Conservation (phyloP, 768 basidiomycete genomes). For the Termitomyces sp. region DNA sequence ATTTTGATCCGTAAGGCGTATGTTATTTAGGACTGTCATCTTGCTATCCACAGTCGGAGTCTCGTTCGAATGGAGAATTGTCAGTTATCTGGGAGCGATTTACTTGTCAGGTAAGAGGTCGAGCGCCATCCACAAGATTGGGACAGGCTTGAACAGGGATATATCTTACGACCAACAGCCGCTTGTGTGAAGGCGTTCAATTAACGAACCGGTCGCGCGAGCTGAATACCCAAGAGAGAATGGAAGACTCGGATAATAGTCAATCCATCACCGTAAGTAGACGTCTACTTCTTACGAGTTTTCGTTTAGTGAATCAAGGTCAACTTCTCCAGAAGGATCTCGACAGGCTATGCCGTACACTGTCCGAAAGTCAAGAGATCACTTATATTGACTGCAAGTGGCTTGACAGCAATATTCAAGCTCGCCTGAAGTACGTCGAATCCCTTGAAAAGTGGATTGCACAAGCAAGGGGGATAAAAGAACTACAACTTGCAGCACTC, state of each 20-base stretch:
- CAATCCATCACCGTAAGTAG: constrained; percentile 2
- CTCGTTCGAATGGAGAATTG: background rate
- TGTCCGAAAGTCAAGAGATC: background rate
- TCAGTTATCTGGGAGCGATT: background rate
- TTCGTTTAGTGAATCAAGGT: background rate
- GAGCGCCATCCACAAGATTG: background rate
- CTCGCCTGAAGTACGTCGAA: background rate
- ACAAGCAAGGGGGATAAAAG: background rate
- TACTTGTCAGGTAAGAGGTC: background rate
- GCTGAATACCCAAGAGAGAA: background rate
- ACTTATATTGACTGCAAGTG: background rate
- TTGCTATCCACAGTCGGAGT: background rate
- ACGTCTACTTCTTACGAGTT: background rate
- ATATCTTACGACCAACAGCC: background rate
- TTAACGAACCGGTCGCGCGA: background rate
- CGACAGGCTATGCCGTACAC: background rate
- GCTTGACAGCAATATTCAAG: background rate
- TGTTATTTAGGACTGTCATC: background rate
- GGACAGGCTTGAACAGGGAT: background rate
- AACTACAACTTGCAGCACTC: background rate
- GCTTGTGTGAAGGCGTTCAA: constrained; percentile 6
- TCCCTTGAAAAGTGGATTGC: background rate
- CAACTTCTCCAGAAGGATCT: background rate
- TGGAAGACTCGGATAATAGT: background rate
- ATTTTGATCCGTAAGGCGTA: background rate